A percentile compares a stretch with the other conserved stretches of the same genome.
phyloP scores from a whole-genome alignment of 2,329 filamentous ascomycete species.

The Ceratocystis huliohia region DNA sequence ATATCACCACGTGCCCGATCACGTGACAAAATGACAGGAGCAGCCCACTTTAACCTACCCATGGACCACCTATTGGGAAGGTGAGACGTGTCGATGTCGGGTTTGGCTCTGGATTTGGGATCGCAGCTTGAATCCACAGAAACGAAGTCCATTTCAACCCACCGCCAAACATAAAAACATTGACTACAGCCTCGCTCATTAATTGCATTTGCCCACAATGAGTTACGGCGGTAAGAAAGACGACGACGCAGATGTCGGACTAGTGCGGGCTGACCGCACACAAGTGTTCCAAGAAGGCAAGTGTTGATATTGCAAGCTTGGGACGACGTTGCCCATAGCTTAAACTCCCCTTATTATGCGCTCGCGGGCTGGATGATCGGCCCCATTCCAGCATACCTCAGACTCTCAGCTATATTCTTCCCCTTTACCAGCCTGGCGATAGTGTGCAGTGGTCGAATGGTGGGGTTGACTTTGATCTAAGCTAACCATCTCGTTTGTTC shows the following conservation, averaged over 20 bases:
- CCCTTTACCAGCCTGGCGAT: no score
- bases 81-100: constrained; percentile 21
- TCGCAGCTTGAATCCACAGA: constrained; percentile 14
- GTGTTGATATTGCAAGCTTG: constrained; percentile 23
- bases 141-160: constrained; percentile 7
- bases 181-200: constrained; percentile 12
- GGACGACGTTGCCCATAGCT: constrained; percentile 6
- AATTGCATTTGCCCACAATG: constrained; percentile 47
- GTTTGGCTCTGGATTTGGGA: constrained; percentile 9
- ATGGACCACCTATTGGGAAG: neutral
- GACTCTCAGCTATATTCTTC: no score
- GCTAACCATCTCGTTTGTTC: neutral
- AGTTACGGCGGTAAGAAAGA: constrained; percentile 98
- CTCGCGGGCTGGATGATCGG: no score
- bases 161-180: constrained; percentile 6
- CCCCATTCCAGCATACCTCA: no score
- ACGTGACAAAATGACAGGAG: constrained; percentile 3
- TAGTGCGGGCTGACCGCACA: constrained; percentile 95
- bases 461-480: neutral
- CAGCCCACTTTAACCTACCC: constrained; percentile 1
- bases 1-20: neutral
- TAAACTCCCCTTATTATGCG: constrained; percentile 9
- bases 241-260: constrained; percentile 83
- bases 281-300: constrained; percentile 98
- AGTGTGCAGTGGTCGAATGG: no score